Evolutionary conservation across 176 grass and related monocot species (phyloP).

Genomic region (Neostapfia colusana): DNA sequence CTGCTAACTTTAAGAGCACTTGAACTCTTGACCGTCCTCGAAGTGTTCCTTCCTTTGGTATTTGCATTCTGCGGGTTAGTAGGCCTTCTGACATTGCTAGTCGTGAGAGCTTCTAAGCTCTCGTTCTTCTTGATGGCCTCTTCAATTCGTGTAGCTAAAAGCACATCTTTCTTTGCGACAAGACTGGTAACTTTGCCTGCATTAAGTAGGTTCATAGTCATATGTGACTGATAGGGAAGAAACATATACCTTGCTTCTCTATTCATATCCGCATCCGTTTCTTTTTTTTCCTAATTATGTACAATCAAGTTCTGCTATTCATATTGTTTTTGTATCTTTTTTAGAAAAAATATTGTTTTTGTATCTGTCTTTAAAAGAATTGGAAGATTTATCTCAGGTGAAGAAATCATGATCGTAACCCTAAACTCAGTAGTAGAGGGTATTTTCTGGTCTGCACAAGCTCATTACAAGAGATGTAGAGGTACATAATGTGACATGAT

Average conservation of each 20-base stretch:
- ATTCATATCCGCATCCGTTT: neutral
- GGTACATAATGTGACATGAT: neutral
- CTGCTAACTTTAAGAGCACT: conserved; percentile 39
- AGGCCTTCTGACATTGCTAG: conserved; percentile 53
- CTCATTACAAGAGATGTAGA: neutral
- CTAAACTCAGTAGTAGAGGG: neutral
- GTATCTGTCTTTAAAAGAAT: neutral
- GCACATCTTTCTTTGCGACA: conserved; percentile 83
- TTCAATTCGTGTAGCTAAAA: conserved; percentile 77
- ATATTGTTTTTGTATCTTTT: neutral
- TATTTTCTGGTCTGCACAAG: neutral
- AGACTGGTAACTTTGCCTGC: conserved; percentile 95
- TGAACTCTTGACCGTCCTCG: conserved; percentile 40
- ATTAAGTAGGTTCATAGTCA: conserved; percentile 1
- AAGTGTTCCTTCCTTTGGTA: conserved; percentile 44
- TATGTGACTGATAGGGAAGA: neutral
- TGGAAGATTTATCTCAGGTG: neutral
- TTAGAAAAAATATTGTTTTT: neutral
- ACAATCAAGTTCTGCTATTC: neutral
- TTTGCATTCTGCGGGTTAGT: conserved; percentile 32
- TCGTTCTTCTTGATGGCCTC: conserved; percentile 96
- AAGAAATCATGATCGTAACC: neutral
- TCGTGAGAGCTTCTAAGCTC: conserved; percentile 82
- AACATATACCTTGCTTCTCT: neutral
- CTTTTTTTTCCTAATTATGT: neutral